Percentiles rank a stretch among this genome's conserved stretches.
phyloP scores from a whole-genome alignment of 192 early-diverging fungal genomes.

The Entomortierella chlamydospora region DNA sequence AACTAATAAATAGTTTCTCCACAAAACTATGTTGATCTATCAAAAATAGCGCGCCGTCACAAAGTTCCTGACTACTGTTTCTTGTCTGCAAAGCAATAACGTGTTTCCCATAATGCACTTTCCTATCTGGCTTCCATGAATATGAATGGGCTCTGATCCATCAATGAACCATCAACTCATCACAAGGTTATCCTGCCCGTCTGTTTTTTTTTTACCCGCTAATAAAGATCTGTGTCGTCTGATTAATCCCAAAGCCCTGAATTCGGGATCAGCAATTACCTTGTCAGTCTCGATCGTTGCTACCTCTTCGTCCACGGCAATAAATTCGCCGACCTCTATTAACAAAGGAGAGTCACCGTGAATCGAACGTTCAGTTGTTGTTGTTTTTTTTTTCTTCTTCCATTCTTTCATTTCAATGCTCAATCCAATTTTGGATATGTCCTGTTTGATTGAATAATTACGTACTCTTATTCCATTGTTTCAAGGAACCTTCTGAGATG shows the following conservation, averaged over 20 bases:
- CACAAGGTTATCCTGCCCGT: background rate
- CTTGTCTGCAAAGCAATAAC: background rate
- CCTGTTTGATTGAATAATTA: conserved; percentile 1
- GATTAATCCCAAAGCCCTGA: background rate
- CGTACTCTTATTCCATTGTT: conserved; percentile 95
- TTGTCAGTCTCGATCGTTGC: conserved; percentile 99
- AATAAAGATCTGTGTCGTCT: background rate
- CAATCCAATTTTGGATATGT: background rate
- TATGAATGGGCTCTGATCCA: conserved; percentile 2
- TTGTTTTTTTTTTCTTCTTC: conserved; percentile 1
- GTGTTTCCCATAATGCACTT: background rate
- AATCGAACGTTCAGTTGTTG: background rate
- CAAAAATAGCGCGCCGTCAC: background rate
- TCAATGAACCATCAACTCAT: no score
- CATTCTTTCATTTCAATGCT: conserved; percentile 7
- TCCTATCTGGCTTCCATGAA: background rate
- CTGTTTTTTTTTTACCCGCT: background rate
- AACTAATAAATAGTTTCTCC: background rate
- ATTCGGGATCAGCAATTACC: conserved; percentile 56
- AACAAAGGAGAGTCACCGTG: background rate
- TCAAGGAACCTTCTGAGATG: conserved; percentile 97
- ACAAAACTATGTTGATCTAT: background rate
- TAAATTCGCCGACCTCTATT: conserved; percentile 94
- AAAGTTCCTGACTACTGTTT: background rate
- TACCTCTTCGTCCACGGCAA: conserved; percentile 93